Conservation (phyloP, 345 rosid species). For the Erodium maritimum region DNA sequence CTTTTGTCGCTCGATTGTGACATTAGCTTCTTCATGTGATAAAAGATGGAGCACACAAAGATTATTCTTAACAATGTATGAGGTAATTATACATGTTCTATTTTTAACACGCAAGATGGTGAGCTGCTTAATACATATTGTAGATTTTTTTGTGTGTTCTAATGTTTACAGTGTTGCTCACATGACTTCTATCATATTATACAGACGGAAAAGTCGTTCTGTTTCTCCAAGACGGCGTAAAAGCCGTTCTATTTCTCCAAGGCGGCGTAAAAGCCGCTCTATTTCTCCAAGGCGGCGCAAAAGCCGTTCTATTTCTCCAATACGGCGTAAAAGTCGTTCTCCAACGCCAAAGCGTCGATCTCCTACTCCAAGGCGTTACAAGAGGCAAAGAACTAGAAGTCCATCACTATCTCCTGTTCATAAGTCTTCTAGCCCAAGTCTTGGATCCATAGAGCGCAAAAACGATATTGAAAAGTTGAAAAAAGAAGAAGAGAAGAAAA, state of each 20-base stretch:
- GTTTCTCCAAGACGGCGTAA: conserved; percentile 47
- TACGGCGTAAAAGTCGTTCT: conserved; percentile 34
- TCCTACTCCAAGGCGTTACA: conserved; percentile 56
- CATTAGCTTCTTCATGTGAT: conserved; percentile 87
- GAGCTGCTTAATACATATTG: conserved; percentile 24
- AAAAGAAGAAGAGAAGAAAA: conserved; percentile 81
- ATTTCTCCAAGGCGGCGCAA: conserved; percentile 57
- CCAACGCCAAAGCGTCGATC: not conserved
- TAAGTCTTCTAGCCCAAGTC: conserved; percentile 52
- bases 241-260: conserved; percentile 18
- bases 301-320: conserved; percentile 50
- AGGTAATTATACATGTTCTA: conserved; percentile 82
- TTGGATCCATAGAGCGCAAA: conserved; percentile 52
- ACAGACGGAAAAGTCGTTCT: conserved; percentile 87
- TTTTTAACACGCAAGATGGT: conserved; percentile 24
- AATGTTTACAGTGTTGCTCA: conserved; percentile 12
- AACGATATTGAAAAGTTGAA: conserved; percentile 51
- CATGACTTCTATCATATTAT: conserved; percentile 19
- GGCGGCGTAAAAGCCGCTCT: not conserved
- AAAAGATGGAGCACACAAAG: conserved; percentile 76
- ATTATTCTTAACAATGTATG: conserved; percentile 64
- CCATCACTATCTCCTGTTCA: conserved; percentile 52
- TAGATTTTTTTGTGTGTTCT: conserved; percentile 14
- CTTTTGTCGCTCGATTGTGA: conserved; percentile 71
- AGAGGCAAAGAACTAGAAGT: conserved; percentile 75